Evolutionary conservation across 768 basidiomycete genomes (phyloP), one percentile per base, ranked within the genome.

Genomic region (Boletellus ananas): DNA sequence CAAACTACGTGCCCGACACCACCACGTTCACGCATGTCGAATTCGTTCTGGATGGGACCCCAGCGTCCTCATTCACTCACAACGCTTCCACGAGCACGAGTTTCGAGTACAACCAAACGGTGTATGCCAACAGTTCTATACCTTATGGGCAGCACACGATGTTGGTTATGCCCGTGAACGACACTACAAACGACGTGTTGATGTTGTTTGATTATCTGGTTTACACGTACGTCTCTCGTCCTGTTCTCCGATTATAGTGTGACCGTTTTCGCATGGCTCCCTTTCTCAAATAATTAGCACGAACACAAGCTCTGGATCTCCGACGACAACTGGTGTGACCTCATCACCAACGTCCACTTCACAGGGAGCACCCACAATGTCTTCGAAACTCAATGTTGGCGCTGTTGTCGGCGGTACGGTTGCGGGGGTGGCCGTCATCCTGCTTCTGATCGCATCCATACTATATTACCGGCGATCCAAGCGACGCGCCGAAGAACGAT

Each of bases 201-300:
- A 54, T 58, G 1, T n/a, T 57, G 16, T 58, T 58, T 18, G 58
- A 59, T 21, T 60, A 60, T 36, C 25, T 57, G 2, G 40, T 57
- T 25, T 60, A 60, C 23, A 57, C 50, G 55, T 58, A 16, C 4
- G 58, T 50, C 20, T 10, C 17, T 20, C 11, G 13, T 43, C n/a
- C 16, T 4, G 23, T 29, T 9, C 11, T 29, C 29, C 11, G 29
- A 10, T 9, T 29, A 29, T 9, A n/a, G n/a, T n/a, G n/a, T n/a
- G n/a, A n/a, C n/a, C n/a, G n/a, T n/a, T n/a, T n/a, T n/a, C n/a
- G n/a, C n/a, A n/a, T n/a, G n/a, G n/a, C n/a, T n/a, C 23, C 23
- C 5, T 25, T 3, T 25, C 1, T 29, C 29, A 10, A 29, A 29
- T 29, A 29, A 37, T 37, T 43, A 58, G 57, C 18, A 55, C 23